Percentiles rank a stretch among this genome's conserved stretches.
These are phyloP conservation scores for Pseudocercospora musae DNA, from an alignment of 2,329 filamentous ascomycete species.

Conservation along the genomic window DNA sequence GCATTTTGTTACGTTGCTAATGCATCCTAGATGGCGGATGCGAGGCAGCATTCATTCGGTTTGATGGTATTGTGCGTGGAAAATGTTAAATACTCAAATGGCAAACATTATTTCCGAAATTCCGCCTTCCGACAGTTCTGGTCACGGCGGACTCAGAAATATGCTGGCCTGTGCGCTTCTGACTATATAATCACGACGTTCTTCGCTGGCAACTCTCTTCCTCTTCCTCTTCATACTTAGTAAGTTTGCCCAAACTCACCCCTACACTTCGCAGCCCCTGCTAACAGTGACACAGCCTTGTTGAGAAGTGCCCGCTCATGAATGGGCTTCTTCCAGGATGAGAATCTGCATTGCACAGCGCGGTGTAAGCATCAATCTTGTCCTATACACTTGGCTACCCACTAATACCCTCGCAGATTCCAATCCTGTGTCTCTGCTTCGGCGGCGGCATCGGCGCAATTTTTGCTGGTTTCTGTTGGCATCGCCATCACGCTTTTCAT, in stretches of 20 bases:
- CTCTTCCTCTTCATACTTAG: constrained; percentile 2
- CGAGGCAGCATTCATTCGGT: constrained; percentile 14
- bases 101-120: not conserved
- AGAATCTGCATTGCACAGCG: constrained; percentile 11
- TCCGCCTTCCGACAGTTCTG: not conserved
- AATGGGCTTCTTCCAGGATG: not conserved
- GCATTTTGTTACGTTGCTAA: not conserved
- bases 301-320: not conserved
- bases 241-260: not conserved
- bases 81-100: too few relatives aligned
- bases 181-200: not conserved
- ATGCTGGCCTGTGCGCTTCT: not conserved
- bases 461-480: constrained; percentile 8
- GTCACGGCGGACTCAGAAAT: not conserved
- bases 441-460: constrained; percentile 8
- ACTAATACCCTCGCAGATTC: too few relatives aligned
- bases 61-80: not conserved
- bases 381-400: too few relatives aligned
- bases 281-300: not conserved
- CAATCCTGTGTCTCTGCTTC: not conserved
- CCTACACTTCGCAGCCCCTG: not conserved
- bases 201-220: not conserved
- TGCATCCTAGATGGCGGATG: constrained; percentile 4
- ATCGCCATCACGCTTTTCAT: constrained; percentile 9
- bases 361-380: not conserved